phyloP scores from a whole-genome alignment of 179 eudicot species.

The Beta corolliflora region DNA sequence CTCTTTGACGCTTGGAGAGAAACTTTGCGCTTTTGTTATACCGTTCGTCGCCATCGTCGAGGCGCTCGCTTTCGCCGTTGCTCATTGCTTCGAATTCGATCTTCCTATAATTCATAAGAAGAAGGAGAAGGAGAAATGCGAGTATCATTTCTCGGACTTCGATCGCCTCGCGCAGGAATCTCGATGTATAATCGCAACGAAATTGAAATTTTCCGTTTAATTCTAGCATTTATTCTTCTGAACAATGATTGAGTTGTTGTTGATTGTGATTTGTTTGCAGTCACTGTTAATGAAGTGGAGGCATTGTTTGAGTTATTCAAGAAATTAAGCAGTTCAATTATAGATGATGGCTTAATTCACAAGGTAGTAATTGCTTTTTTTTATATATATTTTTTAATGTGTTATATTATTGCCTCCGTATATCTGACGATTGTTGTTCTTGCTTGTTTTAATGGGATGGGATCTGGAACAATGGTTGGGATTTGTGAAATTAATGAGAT shows the following conservation, averaged over 20 bases:
- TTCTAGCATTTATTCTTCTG: neutral
- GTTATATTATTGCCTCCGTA: neutral
- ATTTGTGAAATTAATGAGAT: neutral
- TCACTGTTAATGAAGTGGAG: constrained; percentile 80
- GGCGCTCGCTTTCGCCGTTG: constrained; percentile 38
- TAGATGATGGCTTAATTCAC: constrained; percentile 84
- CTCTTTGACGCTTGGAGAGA: constrained; percentile 56
- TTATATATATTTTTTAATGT: neutral
- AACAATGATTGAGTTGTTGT: neutral
- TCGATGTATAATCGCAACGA: constrained; percentile 42
- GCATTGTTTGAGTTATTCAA: constrained; percentile 83
- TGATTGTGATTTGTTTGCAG: constrained; percentile 38
- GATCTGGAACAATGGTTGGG: neutral
- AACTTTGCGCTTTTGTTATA: constrained; percentile 46
- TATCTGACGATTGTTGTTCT: neutral
- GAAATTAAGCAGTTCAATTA: constrained; percentile 79
- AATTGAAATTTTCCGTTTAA: too few relatives aligned
- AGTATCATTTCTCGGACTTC: constrained; percentile 29
- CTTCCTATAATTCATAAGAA: too few relatives aligned
- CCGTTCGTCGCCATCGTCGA: constrained; percentile 60
- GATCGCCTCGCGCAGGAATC: constrained; percentile 58
- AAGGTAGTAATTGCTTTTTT: constrained; percentile 49
- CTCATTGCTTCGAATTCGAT: constrained; percentile 51
- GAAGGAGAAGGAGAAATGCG: constrained; percentile 20
- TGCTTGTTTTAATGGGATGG: neutral